phyloP scores from a whole-genome alignment of 2,329 filamentous ascomycete species.

The Penicillium sp. region DNA sequence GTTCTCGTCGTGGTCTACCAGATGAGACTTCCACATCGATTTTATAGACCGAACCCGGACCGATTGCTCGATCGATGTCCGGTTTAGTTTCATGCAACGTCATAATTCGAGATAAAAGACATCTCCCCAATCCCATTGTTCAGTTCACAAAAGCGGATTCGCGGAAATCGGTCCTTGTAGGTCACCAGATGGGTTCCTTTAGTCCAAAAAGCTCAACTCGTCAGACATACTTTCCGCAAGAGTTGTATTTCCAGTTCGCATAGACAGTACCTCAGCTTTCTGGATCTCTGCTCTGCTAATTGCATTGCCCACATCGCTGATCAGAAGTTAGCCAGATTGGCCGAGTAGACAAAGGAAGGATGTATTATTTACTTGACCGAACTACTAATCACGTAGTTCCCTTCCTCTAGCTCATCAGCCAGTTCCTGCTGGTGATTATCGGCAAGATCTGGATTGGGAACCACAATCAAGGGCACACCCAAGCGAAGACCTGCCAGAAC shows the following conservation, averaged over 20 bases:
- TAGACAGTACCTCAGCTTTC: conserved; percentile 35
- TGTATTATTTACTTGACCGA: conserved; percentile 57
- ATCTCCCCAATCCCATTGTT: not conserved
- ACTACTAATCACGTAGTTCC: conserved; percentile 76
- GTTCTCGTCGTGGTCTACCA: not conserved
- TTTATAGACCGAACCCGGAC: not conserved
- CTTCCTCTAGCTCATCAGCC: conserved; percentile 69
- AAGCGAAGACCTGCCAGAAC: conserved; percentile 79
- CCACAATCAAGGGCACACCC: conserved; percentile 76
- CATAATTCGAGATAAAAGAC: not conserved
- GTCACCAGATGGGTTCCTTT: conserved; percentile 8
- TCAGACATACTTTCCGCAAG: conserved; percentile 26
- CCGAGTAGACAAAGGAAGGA: not conserved
- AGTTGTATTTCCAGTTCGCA: not conserved
- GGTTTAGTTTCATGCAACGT: not conserved
- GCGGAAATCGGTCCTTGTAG: not conserved
- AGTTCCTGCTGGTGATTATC: conserved; percentile 92
- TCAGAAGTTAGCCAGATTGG: conserved; percentile 11
- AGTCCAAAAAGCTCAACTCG: conserved; percentile 59
- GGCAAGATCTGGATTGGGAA: conserved; percentile 78
- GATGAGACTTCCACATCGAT: not conserved
- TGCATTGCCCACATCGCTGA: conserved; percentile 49
- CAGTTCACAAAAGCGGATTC: not conserved
- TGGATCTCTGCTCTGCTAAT: conserved; percentile 43
- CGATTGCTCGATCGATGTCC: not conserved